Conservation (phyloP, 192 early-diverging fungal species). For the Coemansia sp. region DNA sequence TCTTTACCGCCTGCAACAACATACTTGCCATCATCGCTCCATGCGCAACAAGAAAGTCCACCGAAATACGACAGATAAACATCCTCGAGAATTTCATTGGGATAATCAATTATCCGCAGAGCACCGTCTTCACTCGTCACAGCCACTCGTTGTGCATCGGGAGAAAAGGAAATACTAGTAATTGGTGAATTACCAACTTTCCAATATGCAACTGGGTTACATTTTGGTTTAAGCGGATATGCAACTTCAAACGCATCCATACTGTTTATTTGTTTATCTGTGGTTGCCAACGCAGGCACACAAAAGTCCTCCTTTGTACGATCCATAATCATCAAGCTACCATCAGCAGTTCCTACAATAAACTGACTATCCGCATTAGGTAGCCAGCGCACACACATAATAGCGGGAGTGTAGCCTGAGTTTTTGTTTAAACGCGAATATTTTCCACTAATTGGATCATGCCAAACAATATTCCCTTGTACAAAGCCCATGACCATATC, state of each 20-base stretch:
- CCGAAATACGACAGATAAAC: slow-evolving; percentile 83
- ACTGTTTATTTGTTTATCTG: background rate
- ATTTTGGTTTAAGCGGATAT: slow-evolving; percentile 63
- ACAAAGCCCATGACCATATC: slow-evolving; percentile 85
- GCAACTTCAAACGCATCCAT: slow-evolving; percentile 37
- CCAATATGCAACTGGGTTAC: slow-evolving; percentile 85
- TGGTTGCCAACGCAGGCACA: slow-evolving; percentile 19
- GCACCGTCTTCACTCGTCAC: slow-evolving; percentile 75
- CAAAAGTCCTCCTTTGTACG: slow-evolving; percentile 80
- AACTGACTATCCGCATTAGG: slow-evolving; percentile 83
- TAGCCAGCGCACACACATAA: slow-evolving; percentile 86
- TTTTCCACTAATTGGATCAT: slow-evolving; percentile 82
- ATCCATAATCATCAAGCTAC: slow-evolving; percentile 80
- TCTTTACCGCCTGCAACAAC: slow-evolving; percentile 88
- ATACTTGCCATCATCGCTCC: slow-evolving; percentile 89
- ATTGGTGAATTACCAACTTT: slow-evolving; percentile 67
- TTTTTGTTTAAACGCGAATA: slow-evolving; percentile 81
- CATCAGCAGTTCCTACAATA: slow-evolving; percentile 81
- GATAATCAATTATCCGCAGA: slow-evolving; percentile 75
- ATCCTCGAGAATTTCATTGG: slow-evolving; percentile 68
- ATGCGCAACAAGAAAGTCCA: slow-evolving; percentile 79
- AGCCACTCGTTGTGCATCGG: slow-evolving; percentile 78
- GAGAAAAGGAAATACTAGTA: slow-evolving; percentile 79
- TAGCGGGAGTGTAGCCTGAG: slow-evolving; percentile 65
- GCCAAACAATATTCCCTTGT: slow-evolving; percentile 80